Percentiles rank a stretch among this genome's conserved stretches.
Evolutionary conservation across 129 eudicot genomes (phyloP).

Genomic region (Centaurea solstitialis): DNA sequence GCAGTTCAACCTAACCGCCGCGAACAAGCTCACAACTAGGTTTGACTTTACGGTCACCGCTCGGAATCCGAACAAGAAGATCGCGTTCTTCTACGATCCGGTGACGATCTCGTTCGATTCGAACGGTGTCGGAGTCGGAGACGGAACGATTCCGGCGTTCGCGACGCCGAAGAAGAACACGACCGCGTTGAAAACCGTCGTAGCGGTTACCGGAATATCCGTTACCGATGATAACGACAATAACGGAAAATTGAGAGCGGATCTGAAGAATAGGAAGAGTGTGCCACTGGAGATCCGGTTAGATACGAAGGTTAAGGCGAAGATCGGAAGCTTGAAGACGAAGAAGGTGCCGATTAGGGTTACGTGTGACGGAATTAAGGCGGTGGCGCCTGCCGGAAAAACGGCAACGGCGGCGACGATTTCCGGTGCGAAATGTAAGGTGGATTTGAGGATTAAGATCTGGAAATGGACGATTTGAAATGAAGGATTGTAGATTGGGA

Average conservation of each 20-base stretch:
- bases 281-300: slow-evolving; percentile 50
- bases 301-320: slow-evolving; percentile 62
- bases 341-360: slow-evolving; percentile 60
- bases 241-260: slow-evolving; percentile 36
- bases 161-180: slow-evolving; percentile 49
- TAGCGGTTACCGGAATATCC: slow-evolving; percentile 17
- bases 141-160: slow-evolving; percentile 52
- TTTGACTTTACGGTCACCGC: slow-evolving; percentile 56
- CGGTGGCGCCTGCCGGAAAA: slow-evolving; percentile 50
- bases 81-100: slow-evolving; percentile 59
- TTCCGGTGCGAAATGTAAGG: slow-evolving; percentile 59
- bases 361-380: slow-evolving; percentile 54
- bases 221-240: slow-evolving; percentile 33
- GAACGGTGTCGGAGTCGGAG: slow-evolving; percentile 44
- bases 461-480: slow-evolving; percentile 56
- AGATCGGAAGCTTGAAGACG: slow-evolving; percentile 57
- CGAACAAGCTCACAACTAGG: slow-evolving; percentile 38
- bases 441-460: slow-evolving; percentile 66
- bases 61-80: slow-evolving; percentile 68
- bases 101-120: slow-evolving; percentile 33
- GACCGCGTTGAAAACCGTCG: slow-evolving; percentile 34
- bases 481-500: not conserved
- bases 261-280: slow-evolving; percentile 48
- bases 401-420: slow-evolving; percentile 47
- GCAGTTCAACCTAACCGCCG: slow-evolving; percentile 59